Evolutionary conservation across 306 rosid species (phyloP), one percentile per base, ranked within the genome.

Genomic region (Sicyos baderoa): DNA sequence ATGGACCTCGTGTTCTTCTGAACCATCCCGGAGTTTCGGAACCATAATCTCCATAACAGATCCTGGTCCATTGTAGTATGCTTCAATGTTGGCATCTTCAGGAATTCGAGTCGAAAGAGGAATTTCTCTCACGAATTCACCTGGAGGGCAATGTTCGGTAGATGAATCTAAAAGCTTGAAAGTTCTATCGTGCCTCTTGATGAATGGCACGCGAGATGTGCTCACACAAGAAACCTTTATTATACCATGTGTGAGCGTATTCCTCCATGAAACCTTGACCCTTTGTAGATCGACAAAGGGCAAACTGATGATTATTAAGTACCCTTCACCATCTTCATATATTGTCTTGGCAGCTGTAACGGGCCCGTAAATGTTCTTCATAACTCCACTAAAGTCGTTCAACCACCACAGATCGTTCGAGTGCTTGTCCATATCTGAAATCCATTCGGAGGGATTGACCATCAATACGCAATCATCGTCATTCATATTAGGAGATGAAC

Each of bases 261-360:
- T 89, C 86, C 95, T 92, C 97, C 97, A 92, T 0, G 95, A 86
- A 62, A 92, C 97, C 79, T 87, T 92, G 56, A 92, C 96, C 78
- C 89, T 86, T 22, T 79, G 83, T 74, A 92, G 95, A 81, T 92
- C 97, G 56, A 89, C 92, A 74, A 86, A 83, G 57, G 97, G 96
- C 58, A 92, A 78, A 74, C 90, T 92, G 76, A 92, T 83, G 17
- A 92, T 86, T 45, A 92, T 82, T 82, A 92, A 77, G 75, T 92
- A 89, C 21, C 95, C 90, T 70, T 81, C 84, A 47, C 85, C 85
- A 68, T 92, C 97, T 82, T 92, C 97, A 15, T 92, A 92, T 9
- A 92, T 84, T 1, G 97, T 82, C 79, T 92, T 92, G 23, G 97
- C 96, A 71, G 85, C 97, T 7, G 96, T 87, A 68, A 86, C 96